phyloP scores from a whole-genome alignment of 164 flowering plant genomes.

The Liquidambar formosana region DNA sequence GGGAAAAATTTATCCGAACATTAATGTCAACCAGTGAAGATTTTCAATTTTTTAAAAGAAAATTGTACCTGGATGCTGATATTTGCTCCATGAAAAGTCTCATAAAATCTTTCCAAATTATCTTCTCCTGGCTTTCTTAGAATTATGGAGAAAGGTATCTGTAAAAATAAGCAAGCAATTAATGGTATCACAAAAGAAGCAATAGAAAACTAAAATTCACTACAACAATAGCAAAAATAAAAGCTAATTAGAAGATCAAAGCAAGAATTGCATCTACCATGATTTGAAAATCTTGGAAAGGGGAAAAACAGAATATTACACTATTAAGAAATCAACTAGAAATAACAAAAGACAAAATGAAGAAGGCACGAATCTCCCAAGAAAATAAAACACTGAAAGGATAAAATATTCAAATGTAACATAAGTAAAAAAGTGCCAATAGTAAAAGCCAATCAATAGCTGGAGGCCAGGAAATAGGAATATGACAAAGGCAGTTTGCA shows the following conservation, averaged over 20 bases:
- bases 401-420: too few relatives aligned
- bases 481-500: too few relatives aligned
- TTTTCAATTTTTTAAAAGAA: neutral
- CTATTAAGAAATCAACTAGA: neutral
- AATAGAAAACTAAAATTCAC: neutral
- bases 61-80: slow-evolving; percentile 74
- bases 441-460: too few relatives aligned
- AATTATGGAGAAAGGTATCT: slow-evolving; percentile 79
- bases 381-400: too few relatives aligned
- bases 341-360: neutral
- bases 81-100: slow-evolving; percentile 90
- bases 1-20: neutral
- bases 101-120: slow-evolving; percentile 62
- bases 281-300: neutral
- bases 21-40: neutral
- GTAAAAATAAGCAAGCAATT: slow-evolving; percentile 18
- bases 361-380: too few relatives aligned
- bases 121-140: slow-evolving; percentile 51
- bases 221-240: neutral
- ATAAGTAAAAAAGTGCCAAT: too few relatives aligned
- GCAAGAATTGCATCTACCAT: neutral
- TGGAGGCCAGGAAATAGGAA: too few relatives aligned
- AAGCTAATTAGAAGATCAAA: neutral
- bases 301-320: neutral
- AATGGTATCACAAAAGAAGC: neutral